Conservation (phyloP, 1,284 basidiomycete genomes). For the Sporisorium reilianum region DNA sequence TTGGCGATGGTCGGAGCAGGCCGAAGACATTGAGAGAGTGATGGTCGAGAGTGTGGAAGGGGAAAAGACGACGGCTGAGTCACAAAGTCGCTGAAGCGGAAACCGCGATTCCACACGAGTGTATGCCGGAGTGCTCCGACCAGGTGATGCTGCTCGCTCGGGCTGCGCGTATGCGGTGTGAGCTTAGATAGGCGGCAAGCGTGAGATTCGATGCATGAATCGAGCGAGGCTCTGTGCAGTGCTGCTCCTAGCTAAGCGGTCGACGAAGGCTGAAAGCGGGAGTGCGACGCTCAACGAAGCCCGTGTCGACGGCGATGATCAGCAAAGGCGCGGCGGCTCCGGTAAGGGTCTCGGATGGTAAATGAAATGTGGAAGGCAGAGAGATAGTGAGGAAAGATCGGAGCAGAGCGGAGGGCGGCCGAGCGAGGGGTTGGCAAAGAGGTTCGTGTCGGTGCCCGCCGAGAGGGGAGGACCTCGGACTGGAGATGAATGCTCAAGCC, state of each 20-base stretch:
- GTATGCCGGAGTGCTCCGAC: conserved; percentile 22
- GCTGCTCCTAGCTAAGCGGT: background rate
- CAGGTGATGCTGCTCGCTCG: background rate
- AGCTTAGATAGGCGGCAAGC: conserved; percentile 25
- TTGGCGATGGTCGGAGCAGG: conserved; percentile 7
- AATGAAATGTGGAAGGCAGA: background rate
- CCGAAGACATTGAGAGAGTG: background rate
- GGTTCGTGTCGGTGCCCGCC: background rate
- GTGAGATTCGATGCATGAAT: conserved; percentile 2
- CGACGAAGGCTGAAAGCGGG: background rate
- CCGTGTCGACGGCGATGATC: background rate
- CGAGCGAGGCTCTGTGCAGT: too few species aligned
- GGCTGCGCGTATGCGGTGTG: conserved; percentile 16
- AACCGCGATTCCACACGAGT: background rate
- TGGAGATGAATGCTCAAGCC: background rate
- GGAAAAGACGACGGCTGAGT: background rate
- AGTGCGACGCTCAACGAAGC: conserved; percentile 1
- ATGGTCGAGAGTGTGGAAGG: background rate
- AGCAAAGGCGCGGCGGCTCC: background rate
- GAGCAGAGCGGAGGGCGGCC: background rate
- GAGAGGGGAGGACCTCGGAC: background rate
- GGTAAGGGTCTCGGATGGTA: background rate
- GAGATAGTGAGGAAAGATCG: background rate
- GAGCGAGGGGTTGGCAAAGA: background rate
- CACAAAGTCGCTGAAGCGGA: background rate